Base-by-base conservation (phyloP, 306 rosid genomes). In the Neltuma alba region DNA sequence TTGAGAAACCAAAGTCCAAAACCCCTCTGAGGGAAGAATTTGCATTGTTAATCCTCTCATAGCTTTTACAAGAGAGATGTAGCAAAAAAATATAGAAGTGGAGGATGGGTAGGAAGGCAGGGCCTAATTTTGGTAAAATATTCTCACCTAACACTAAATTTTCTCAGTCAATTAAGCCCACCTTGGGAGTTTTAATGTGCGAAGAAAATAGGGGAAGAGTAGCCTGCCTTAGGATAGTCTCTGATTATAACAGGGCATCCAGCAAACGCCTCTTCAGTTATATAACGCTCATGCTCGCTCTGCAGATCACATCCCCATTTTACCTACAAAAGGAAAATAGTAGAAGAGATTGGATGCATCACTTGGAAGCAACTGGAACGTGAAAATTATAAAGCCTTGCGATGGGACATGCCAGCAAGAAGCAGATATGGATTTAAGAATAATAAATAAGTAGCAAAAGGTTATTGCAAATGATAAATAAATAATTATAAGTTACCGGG, bases 251-350 rank as follows among this genome's bases (percentile, higher is more conserved):
- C 97, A 70, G 99, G 99, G 86, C 91, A 81, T 81, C 97, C 99
- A 55, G 81, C 83, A 76, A 89, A 95, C 76, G 92, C 97, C 87
- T 83, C 92, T 87, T 95, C 99, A 30, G 99, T 95, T 84, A 95
- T 83, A 85, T 82, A 92, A 10, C 99, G 97, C 76, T 95, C 99
- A 21, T 95, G 99, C 85, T 95, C 99, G 71, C 99, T 95, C 85
- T 95, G 99, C 81, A 95, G 87, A 88, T 95, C 99, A 84, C 91
- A 91, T 12, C 99, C 99, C 97, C 99, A 95, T 86, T 89, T 87
- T 79, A 95, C 97, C 99, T 95, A 74, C 14, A 40, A 75, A 68
- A 5, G 4, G 68, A 76, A 79, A 73, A 41, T 31, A 64, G 69
- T 44, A 75, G 50, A 50, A 80, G 15, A 74, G 12, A 77, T 68